phyloP scores from a whole-genome alignment of 345 rosid genomes.

The Pistacia vera region DNA sequence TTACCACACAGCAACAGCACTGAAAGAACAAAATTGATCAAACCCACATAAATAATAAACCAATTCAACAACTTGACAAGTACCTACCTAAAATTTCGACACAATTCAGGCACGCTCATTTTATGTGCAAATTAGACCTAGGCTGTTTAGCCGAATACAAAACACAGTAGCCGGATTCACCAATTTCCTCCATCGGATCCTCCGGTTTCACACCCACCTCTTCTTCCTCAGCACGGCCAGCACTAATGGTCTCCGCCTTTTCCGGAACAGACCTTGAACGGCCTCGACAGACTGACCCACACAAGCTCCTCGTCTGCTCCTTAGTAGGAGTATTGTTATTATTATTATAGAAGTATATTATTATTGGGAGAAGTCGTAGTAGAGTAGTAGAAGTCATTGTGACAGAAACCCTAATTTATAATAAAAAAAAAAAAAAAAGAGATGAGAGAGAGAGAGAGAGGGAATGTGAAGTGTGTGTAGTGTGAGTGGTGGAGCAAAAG shows the following conservation, averaged over 20 bases:
- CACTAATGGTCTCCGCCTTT: slow-evolving; percentile 12
- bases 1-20: slow-evolving; percentile 99
- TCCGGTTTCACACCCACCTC: slow-evolving; percentile 36
- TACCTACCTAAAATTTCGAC: slow-evolving; percentile 83
- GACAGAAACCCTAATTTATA: slow-evolving; percentile 47
- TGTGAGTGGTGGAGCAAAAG: slow-evolving; percentile 57
- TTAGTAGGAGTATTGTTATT: slow-evolving; percentile 3
- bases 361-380: background rate
- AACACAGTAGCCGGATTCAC: slow-evolving; percentile 85
- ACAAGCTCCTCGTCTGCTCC: slow-evolving; percentile 40
- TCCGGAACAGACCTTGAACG: slow-evolving; percentile 1
- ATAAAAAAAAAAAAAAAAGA: slow-evolving; percentile 19
- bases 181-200: slow-evolving; percentile 75
- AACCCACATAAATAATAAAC: background rate
- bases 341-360: slow-evolving; percentile 10
- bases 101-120: slow-evolving; percentile 88
- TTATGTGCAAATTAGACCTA: slow-evolving; percentile 77
- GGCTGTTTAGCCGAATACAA: slow-evolving; percentile 89
- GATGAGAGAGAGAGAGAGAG: slow-evolving; percentile 30
- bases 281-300: slow-evolving; percentile 31
- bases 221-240: slow-evolving; percentile 34
- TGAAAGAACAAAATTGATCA: slow-evolving; percentile 24
- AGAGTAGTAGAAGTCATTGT: slow-evolving; percentile 42
- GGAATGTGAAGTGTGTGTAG: background rate
- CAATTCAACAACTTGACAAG: background rate